Evolutionary conservation across 2,329 filamentous ascomycete genomes (phyloP).

Genomic region (Apiospora hydei): DNA sequence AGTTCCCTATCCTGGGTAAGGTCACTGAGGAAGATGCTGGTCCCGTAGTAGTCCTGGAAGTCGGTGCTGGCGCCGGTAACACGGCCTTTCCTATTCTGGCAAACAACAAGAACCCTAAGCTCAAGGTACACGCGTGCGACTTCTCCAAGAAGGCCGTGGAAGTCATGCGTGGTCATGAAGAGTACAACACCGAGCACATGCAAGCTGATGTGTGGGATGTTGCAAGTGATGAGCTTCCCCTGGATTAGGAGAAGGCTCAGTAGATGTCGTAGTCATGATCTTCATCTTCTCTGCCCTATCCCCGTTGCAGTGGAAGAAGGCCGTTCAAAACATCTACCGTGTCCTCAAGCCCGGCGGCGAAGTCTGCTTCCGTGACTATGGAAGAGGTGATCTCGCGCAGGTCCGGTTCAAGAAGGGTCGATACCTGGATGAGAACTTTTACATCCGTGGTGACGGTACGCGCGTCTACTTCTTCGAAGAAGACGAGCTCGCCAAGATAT

Average conservation of each 20-base stretch:
- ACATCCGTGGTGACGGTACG: constrained; percentile 93
- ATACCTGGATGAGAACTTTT: constrained; percentile 96
- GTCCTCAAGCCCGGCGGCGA: constrained; percentile 92
- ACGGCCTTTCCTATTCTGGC: constrained; percentile 91
- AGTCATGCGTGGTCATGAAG: constrained; percentile 82
- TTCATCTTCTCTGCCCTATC: constrained; percentile 96
- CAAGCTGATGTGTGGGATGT: constrained; percentile 96
- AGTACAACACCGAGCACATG: constrained; percentile 76
- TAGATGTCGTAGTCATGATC: constrained; percentile 92
- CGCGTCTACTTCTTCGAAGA: constrained; percentile 97
- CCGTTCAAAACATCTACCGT: constrained; percentile 80
- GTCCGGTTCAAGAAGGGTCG: constrained; percentile 96
- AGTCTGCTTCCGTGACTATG: constrained; percentile 96
- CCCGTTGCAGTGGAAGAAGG: constrained; percentile 83
- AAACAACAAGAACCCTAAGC: constrained; percentile 80
- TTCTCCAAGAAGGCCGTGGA: constrained; percentile 96
- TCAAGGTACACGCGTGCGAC: constrained; percentile 93
- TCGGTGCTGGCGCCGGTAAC: constrained; percentile 95
- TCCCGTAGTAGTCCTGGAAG: constrained; percentile 78
- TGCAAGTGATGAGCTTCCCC: constrained; percentile 77
- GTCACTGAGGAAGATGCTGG: constrained; percentile 76
- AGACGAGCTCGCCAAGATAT: constrained; percentile 81
- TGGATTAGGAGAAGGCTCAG: constrained; percentile 76
- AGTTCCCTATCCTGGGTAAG: constrained; percentile 87
- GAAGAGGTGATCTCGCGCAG: constrained; percentile 92